Evolutionary conservation across 73 alveolate species (phyloP).

Genomic region (Stentor coeruleus): DNA sequence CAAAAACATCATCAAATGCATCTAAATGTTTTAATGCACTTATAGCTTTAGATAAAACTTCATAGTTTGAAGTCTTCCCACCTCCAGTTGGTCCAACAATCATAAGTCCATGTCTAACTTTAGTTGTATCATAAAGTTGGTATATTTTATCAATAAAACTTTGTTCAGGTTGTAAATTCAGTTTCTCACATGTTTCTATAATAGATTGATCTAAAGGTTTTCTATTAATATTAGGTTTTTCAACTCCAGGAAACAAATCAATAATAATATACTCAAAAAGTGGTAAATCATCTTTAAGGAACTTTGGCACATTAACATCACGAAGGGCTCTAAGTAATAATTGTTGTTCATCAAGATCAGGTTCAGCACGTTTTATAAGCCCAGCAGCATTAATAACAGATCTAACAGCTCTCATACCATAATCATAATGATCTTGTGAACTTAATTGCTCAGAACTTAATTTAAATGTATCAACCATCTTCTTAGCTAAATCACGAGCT

Average conservation of each 20-base stretch:
- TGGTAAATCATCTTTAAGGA: slow-evolving; percentile 98
- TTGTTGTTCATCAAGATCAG: slow-evolving; percentile 93
- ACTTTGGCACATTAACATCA: slow-evolving; percentile 98
- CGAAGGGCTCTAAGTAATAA: slow-evolving; percentile 92
- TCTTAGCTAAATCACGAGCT: slow-evolving; percentile 96
- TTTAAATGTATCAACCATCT: slow-evolving; percentile 99
- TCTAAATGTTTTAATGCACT: slow-evolving; percentile 33
- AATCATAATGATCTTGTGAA: slow-evolving; percentile 96
- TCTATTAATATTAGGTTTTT: slow-evolving; percentile 88
- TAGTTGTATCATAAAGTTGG: slow-evolving; percentile 97
- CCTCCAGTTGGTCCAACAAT: slow-evolving; percentile 99
- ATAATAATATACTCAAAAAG: slow-evolving; percentile 94
- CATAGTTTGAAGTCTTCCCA: slow-evolving; percentile 98
- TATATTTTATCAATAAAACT: slow-evolving; percentile 96
- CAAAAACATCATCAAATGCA: slow-evolving; percentile 32
- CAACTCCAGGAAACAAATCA: slow-evolving; percentile 99
- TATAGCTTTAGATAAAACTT: slow-evolving; percentile 89
- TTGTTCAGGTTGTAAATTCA: slow-evolving; percentile 83
- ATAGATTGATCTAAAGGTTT: slow-evolving; percentile 88
- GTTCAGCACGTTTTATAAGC: slow-evolving; percentile 81
- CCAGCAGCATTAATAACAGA: slow-evolving; percentile 99
- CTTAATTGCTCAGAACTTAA: slow-evolving; percentile 98
- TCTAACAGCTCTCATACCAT: slow-evolving; percentile 99
- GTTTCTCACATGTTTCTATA: slow-evolving; percentile 58
- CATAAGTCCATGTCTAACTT: slow-evolving; percentile 99